Percentiles rank a stretch among this genome's conserved stretches.
These are phyloP conservation scores for Hippophae tibetana DNA, from an alignment of 306 rosid genomes.

Conservation along the genomic window DNA sequence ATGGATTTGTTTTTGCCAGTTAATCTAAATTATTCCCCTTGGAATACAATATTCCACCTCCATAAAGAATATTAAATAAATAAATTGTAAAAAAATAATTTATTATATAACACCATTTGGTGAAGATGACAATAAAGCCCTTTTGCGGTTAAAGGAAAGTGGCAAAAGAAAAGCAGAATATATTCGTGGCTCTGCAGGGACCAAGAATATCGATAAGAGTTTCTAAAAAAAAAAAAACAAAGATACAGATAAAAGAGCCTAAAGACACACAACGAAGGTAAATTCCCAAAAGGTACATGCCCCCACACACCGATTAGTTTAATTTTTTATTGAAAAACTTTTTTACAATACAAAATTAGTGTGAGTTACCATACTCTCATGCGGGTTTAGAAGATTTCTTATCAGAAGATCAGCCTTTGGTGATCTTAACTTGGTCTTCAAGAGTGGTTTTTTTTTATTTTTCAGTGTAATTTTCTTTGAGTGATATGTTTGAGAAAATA, in stretches of 20 bases:
- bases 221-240: too few species aligned
- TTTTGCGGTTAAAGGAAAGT: background rate
- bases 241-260: background rate
- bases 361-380: background rate
- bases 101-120: background rate
- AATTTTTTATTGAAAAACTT: background rate
- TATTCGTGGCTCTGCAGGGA: background rate
- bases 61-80: background rate
- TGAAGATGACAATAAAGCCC: slow-evolving; percentile 6
- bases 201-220: slow-evolving; percentile 7
- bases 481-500: background rate
- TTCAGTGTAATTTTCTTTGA: background rate
- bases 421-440: slow-evolving; percentile 9
- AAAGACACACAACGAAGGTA: slow-evolving; percentile 2
- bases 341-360: background rate
- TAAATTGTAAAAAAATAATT: background rate
- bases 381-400: background rate
- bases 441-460: slow-evolving; percentile 2
- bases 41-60: too few species aligned
- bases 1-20: too few species aligned
- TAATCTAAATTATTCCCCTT: too few species aligned
- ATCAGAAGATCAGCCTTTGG: background rate
- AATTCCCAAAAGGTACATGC: slow-evolving; percentile 7
- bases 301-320: background rate
- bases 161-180: background rate